phyloP scores from a whole-genome alignment of 345 rosid species.

The Anacardium occidentale region DNA sequence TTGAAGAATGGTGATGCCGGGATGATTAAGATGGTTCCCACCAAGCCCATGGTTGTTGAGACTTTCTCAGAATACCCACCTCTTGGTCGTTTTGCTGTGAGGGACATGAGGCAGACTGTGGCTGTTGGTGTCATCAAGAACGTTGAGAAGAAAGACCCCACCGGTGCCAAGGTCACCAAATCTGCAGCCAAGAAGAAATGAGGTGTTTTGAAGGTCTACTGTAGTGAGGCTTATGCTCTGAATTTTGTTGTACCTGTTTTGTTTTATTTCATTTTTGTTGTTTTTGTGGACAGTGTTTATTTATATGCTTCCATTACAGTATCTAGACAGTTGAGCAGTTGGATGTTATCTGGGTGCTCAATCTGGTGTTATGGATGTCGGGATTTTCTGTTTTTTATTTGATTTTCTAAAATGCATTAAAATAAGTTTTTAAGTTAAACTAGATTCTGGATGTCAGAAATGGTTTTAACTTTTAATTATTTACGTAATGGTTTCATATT shows the following conservation, averaged over 20 bases:
- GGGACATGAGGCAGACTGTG: conserved; percentile 38
- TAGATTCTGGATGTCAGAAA: background rate
- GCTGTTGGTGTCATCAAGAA: conserved; percentile 35
- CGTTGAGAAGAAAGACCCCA: conserved; percentile 35
- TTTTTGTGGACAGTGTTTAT: background rate
- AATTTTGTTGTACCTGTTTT: background rate
- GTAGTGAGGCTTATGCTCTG: background rate
- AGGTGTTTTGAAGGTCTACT: background rate
- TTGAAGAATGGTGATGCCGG: conserved; percentile 71
- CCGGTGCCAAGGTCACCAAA: conserved; percentile 38
- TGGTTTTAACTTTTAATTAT: background rate
- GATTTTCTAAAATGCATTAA: background rate
- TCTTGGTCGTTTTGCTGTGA: conserved; percentile 31
- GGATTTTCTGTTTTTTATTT: background rate
- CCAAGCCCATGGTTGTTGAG: conserved; percentile 32
- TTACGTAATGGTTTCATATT: no score
- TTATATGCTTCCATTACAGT: background rate
- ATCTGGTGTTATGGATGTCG: background rate
- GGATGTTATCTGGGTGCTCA: background rate
- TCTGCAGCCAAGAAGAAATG: conserved; percentile 34
- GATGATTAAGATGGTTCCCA: conserved; percentile 51
- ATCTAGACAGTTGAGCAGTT: background rate
- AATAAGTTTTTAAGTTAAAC: background rate
- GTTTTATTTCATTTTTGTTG: background rate
- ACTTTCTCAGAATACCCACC: conserved; percentile 35